phyloP scores from a whole-genome alignment of 306 rosid genomes.

The Adenanthera pavonina region DNA sequence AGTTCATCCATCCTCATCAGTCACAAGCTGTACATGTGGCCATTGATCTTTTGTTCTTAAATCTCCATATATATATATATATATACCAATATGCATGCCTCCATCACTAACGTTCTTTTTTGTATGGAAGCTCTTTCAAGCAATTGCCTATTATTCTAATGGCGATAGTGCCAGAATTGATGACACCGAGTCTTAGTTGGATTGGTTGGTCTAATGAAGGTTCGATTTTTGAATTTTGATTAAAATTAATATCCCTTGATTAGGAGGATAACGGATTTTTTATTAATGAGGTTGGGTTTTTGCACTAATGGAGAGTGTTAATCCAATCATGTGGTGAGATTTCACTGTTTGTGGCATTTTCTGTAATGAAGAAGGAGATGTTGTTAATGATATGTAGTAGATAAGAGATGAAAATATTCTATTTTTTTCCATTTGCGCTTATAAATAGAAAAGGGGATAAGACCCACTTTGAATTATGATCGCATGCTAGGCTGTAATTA shows the following conservation, averaged over 20 bases:
- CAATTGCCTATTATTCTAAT: not conserved
- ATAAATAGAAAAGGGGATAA: not conserved
- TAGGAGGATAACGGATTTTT: not conserved
- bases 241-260: not conserved
- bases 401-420: not conserved
- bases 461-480: slow-evolving; percentile 6
- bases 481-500: slow-evolving; percentile 8
- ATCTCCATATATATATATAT: not conserved
- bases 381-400: not conserved
- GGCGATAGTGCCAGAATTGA: not conserved
- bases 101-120: not conserved
- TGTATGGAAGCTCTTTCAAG: not conserved
- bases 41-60: not conserved
- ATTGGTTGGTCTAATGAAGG: not conserved
- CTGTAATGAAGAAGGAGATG: not conserved
- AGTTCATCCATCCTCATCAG: slow-evolving; percentile 1
- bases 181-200: not conserved
- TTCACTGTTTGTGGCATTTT: slow-evolving; percentile 11
- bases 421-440: not conserved
- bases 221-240: not conserved
- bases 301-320: no score
- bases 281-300: not conserved
- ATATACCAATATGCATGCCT: not conserved
- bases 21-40: not conserved
- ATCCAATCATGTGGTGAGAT: not conserved